Conservation (phyloP, 2,329 filamentous ascomycete species). For the Aspergillus transmontanensis region DNA sequence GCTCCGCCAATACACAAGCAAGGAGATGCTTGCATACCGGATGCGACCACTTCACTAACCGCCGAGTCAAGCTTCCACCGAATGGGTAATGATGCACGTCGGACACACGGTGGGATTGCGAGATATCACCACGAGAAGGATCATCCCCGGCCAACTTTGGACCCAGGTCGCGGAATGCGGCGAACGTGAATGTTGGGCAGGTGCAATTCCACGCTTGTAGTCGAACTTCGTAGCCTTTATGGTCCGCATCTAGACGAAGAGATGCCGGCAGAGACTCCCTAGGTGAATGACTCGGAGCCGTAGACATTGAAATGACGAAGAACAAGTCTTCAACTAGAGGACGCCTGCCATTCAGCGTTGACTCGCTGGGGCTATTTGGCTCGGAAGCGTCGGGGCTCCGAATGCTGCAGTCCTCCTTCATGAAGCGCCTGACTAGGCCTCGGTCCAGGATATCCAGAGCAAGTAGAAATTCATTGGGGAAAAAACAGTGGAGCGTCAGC, state of each 20-base stretch:
- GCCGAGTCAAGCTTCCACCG: conserved; percentile 37
- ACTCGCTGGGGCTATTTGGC: background rate
- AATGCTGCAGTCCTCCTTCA: conserved; percentile 12
- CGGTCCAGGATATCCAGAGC: conserved; percentile 87
- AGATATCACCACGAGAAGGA: background rate
- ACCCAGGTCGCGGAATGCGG: conserved; percentile 60
- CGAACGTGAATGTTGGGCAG: conserved; percentile 80
- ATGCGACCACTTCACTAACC: conserved; percentile 20
- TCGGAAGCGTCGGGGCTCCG: background rate
- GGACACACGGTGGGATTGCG: background rate
- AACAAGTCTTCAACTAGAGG: conserved; percentile 48
- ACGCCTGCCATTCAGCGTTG: background rate
- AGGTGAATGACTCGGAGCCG: conserved; percentile 29
- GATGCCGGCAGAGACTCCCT: conserved; percentile 1
- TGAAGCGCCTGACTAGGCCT: conserved; percentile 64
- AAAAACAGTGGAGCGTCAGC: conserved; percentile 82
- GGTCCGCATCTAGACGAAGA: conserved; percentile 18
- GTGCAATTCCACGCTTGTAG: conserved; percentile 82
- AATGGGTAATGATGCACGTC: conserved; percentile 32
- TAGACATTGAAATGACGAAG: conserved; percentile 64
- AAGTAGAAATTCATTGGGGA: conserved; percentile 77
- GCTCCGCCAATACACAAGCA: conserved; percentile 74
- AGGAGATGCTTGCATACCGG: conserved; percentile 84
- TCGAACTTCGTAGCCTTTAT: conserved; percentile 68
- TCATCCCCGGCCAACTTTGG: conserved; percentile 19